phyloP scores from a whole-genome alignment of 2,329 filamentous ascomycete species.

The Beauveria rudraprayagi region DNA sequence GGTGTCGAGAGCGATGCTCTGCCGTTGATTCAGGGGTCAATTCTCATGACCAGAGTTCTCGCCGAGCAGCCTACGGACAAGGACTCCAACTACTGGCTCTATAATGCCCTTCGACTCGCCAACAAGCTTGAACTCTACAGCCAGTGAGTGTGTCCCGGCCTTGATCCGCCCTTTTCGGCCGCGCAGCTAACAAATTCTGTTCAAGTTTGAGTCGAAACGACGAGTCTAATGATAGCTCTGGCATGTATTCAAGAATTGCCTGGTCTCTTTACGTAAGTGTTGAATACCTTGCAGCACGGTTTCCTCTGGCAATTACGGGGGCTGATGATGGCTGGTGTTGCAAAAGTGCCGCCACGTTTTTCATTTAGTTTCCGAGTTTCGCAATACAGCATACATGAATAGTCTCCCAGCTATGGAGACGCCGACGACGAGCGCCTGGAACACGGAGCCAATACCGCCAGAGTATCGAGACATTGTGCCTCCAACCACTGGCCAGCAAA shows the following conservation, averaged over 20 bases:
- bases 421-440: background rate
- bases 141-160: background rate
- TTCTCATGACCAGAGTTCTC: background rate
- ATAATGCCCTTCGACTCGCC: slow-evolving; percentile 1
- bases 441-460: background rate
- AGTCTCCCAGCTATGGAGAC: background rate
- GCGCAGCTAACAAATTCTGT: background rate
- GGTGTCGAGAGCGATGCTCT: background rate
- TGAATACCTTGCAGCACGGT: background rate
- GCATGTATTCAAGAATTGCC: background rate
- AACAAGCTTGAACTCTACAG: slow-evolving; percentile 2
- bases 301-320: no score
- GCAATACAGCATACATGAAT: background rate
- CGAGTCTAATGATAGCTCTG: background rate
- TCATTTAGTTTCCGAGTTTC: background rate
- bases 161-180: background rate
- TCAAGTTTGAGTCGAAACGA: background rate
- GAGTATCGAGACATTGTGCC: background rate
- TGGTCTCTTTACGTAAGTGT: slow-evolving; percentile 5
- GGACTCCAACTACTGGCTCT: slow-evolving; percentile 8
- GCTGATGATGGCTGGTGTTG: background rate
- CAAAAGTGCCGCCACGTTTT: background rate
- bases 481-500: background rate
- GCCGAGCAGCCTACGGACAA: background rate
- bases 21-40: background rate